phyloP scores from a whole-genome alignment of 805 yeast species.

The Starmerella sirachaensis region DNA sequence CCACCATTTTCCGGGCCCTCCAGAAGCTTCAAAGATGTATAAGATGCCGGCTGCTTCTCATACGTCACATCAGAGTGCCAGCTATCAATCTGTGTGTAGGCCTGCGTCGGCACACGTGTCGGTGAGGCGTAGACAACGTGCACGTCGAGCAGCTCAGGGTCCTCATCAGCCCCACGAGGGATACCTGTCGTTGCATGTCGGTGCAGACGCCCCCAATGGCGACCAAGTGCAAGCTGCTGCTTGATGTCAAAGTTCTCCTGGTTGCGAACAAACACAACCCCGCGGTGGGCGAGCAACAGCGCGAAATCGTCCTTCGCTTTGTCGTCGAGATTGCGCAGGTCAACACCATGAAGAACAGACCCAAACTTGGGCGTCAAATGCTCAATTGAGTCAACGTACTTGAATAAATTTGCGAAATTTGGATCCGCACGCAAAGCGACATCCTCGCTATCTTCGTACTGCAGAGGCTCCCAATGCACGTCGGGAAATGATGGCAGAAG shows the following conservation, averaged over 20 bases:
- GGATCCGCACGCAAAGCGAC: constrained; percentile 27
- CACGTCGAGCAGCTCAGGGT: constrained; percentile 38
- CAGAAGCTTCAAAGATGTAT: constrained; percentile 41
- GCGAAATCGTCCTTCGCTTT: constrained; percentile 40
- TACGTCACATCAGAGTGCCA: constrained; percentile 74
- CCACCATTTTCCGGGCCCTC: constrained; percentile 45
- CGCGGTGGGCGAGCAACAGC: constrained; percentile 36
- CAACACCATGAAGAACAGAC: constrained; percentile 44
- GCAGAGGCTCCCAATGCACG: constrained; percentile 25
- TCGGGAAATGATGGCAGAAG: constrained; percentile 28
- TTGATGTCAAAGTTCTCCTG: constrained; percentile 50
- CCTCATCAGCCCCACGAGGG: constrained; percentile 43
- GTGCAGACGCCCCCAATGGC: constrained; percentile 52
- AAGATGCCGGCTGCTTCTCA: constrained; percentile 58
- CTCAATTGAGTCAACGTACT: constrained; percentile 24
- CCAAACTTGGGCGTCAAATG: constrained; percentile 63
- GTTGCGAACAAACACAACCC: constrained; percentile 40
- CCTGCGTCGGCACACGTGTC: constrained; percentile 22
- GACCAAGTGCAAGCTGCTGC: constrained; percentile 47
- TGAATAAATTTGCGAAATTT: constrained; percentile 23
- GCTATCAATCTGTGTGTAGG: constrained; percentile 23
- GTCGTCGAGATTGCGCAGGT: constrained; percentile 33
- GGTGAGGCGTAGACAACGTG: constrained; percentile 26
- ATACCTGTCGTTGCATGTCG: constrained; percentile 35
- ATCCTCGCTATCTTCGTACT: constrained; percentile 19